These are phyloP conservation scores for Trypanosomatidae sp. DNA, from an alignment of 208 protist genomes.

Conservation along the genomic window DNA sequence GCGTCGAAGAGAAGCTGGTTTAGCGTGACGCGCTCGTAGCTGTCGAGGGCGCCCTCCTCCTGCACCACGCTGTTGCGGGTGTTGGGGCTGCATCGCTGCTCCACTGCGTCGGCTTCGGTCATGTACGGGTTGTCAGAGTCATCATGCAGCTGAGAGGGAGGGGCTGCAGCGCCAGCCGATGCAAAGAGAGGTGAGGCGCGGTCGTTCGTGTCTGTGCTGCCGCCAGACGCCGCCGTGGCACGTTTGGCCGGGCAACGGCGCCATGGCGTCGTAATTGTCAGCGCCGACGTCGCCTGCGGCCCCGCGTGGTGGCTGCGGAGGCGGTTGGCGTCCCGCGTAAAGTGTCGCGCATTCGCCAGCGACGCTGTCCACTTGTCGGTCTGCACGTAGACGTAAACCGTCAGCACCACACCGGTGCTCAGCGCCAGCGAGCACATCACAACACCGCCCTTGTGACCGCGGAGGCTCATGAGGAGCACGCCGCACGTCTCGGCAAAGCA, in stretches of 20 bases:
- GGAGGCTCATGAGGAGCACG: constrained; percentile 65
- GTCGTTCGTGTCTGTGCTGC: not conserved
- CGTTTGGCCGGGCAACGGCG: not conserved
- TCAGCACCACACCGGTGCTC: constrained; percentile 32
- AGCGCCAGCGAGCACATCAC: constrained; percentile 56
- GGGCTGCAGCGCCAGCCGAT: not conserved
- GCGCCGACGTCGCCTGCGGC: not conserved
- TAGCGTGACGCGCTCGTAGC: constrained; percentile 40
- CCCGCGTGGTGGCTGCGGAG: not conserved
- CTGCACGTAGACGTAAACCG: constrained; percentile 43
- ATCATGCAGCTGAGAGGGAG: not conserved
- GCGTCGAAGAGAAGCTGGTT: constrained; percentile 26
- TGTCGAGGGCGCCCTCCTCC: constrained; percentile 38
- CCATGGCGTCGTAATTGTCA: not conserved
- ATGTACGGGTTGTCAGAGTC: constrained; percentile 5
- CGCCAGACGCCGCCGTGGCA: not conserved
- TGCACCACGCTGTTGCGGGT: constrained; percentile 10
- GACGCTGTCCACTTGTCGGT: constrained; percentile 56
- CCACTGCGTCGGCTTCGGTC: constrained; percentile 11
- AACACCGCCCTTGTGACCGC: constrained; percentile 46
- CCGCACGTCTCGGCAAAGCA: constrained; percentile 58
- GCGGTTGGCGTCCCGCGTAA: constrained; percentile 11
- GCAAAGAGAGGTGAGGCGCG: not conserved
- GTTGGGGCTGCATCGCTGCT: constrained; percentile 3
- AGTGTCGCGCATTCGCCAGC: constrained; percentile 42